Evolutionary conservation across 306 rosid species (phyloP).

Genomic region (Glycine tomentella): DNA sequence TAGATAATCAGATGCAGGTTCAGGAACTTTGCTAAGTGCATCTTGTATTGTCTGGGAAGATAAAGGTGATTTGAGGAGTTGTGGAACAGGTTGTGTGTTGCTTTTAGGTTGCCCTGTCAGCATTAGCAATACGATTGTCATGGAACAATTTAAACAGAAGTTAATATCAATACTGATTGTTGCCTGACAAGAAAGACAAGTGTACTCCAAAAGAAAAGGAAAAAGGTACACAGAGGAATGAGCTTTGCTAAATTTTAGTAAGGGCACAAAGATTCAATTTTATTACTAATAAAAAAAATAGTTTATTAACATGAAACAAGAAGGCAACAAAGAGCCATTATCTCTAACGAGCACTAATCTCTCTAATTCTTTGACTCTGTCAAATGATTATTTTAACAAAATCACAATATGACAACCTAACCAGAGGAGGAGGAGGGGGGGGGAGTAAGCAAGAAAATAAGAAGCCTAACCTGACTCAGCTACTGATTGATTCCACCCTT

Average conservation of each 20-base stretch:
- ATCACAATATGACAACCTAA: neutral
- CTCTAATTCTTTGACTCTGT: constrained; percentile 8
- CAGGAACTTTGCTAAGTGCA: constrained; percentile 56
- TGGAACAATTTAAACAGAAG: constrained; percentile 17
- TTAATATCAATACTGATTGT: neutral
- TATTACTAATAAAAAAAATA: neutral
- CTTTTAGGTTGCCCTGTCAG: constrained; percentile 69
- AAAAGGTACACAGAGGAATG: neutral
- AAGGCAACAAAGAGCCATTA: constrained; percentile 20
- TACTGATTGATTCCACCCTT: constrained; percentile 58
- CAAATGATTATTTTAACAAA: neutral
- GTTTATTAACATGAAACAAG: neutral
- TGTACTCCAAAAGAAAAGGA: neutral
- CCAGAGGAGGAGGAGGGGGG: no score
- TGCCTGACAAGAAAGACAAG: constrained; percentile 5
- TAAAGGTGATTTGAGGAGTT: constrained; percentile 53
- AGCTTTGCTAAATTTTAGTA: constrained; percentile 17
- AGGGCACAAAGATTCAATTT: constrained; percentile 6
- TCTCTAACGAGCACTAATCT: constrained; percentile 23
- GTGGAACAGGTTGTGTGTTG: constrained; percentile 55
- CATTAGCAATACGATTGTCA: constrained; percentile 17
- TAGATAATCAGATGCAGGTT: constrained; percentile 54
- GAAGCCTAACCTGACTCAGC: constrained; percentile 75
- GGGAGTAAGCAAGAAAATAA: constrained; percentile 11
- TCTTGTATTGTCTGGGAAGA: constrained; percentile 66